These are phyloP conservation scores for Trichoderma koningii DNA, from an alignment of 2,329 filamentous ascomycete species.

Conservation along the genomic window DNA sequence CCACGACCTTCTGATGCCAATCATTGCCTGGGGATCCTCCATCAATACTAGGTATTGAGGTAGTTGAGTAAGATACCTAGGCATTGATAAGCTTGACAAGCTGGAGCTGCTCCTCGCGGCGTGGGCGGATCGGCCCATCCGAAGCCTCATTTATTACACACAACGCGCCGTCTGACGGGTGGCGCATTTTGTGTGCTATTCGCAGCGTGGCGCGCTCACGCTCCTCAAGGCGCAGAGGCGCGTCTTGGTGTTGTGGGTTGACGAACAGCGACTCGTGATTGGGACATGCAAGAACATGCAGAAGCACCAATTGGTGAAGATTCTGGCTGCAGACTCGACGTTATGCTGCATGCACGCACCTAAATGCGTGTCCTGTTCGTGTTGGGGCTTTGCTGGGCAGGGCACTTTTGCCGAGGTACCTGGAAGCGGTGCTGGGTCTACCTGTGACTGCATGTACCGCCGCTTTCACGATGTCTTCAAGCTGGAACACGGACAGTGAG, in stretches of 20 bases:
- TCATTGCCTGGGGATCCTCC: constrained; percentile 1
- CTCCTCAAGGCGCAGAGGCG: not conserved
- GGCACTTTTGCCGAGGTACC: no score
- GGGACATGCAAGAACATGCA: not conserved
- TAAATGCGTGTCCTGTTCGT: no score
- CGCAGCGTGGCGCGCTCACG: not conserved
- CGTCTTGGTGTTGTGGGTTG: constrained; percentile 8
- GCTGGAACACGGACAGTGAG: no score
- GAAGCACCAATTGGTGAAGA: no score
- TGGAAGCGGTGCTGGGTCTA: no score
- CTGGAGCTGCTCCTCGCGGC: not conserved
- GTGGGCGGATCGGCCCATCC: constrained; percentile 22
- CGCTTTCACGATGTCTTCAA: no score
- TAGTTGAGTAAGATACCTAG: not conserved
- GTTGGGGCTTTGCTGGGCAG: no score
- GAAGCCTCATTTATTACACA: constrained; percentile 17
- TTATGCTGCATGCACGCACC: not conserved
- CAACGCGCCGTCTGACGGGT: not conserved
- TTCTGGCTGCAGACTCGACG: no score
- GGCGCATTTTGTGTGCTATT: not conserved
- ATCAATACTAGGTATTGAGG: not conserved
- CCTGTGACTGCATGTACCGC: no score
- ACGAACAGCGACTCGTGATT: not conserved
- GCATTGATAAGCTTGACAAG: not conserved
- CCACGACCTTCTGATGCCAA: no score